These are phyloP conservation scores for Escallonia herrerae DNA, from an alignment of 129 eudicot species.

Conservation along the genomic window DNA sequence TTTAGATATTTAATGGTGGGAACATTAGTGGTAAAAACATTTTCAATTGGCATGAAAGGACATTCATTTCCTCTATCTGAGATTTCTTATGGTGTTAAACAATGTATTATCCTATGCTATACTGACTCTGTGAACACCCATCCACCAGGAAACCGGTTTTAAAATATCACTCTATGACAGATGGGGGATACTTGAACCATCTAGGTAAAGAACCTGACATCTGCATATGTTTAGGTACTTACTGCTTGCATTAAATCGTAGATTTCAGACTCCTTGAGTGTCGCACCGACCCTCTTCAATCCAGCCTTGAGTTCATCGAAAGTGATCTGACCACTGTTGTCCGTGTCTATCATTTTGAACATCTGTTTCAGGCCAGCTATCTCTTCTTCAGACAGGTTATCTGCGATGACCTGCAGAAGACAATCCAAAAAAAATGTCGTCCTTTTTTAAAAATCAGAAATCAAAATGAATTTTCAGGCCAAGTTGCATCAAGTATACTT, in stretches of 20 bases:
- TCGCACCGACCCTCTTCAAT: constrained; percentile 64
- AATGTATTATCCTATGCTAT: background rate
- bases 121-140: background rate
- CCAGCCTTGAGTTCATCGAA: constrained; percentile 78
- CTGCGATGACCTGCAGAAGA: constrained; percentile 65
- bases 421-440: background rate
- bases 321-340: constrained; percentile 73
- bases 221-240: constrained; percentile 19
- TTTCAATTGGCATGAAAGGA: background rate
- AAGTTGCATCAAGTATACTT: no score
- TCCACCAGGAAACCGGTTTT: background rate
- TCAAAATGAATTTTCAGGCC: background rate
- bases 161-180: background rate
- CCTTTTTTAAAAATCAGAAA: constrained; percentile 1
- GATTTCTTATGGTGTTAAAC: background rate
- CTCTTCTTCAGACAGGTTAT: constrained; percentile 77
- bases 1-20: no score
- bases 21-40: background rate
- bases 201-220: background rate
- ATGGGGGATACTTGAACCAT: background rate
- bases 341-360: constrained; percentile 85
- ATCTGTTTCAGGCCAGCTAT: constrained; percentile 77
- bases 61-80: background rate
- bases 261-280: constrained; percentile 74
- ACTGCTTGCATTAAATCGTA: constrained; percentile 86